Conservation (phyloP, 1,284 basidiomycete species). For the Ceraceosorus guamensis region DNA sequence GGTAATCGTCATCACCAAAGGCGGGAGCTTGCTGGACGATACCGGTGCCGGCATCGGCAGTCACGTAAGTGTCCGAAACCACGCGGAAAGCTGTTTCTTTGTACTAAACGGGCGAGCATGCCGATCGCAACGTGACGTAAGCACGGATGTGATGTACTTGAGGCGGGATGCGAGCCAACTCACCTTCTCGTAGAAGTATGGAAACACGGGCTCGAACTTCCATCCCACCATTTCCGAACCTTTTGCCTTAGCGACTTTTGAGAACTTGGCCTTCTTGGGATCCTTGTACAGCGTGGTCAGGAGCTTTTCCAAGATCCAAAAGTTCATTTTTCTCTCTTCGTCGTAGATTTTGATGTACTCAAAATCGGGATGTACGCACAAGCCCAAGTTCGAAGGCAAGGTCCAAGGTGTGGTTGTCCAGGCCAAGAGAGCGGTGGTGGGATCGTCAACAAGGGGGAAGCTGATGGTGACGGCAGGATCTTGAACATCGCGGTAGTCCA, state of each 20-base stretch:
- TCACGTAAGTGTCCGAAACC: slow-evolving; percentile 85
- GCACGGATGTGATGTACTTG: neutral
- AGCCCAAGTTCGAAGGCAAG: slow-evolving; percentile 83
- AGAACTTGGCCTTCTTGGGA: slow-evolving; percentile 93
- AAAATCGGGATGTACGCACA: slow-evolving; percentile 93
- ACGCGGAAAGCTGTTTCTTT: slow-evolving; percentile 88
- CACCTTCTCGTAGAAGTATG: slow-evolving; percentile 90
- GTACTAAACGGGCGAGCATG: slow-evolving; percentile 56
- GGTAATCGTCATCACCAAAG: slow-evolving; percentile 98
- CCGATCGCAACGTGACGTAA: neutral
- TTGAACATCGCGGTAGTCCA: slow-evolving; percentile 85
- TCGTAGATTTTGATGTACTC: slow-evolving; percentile 98
- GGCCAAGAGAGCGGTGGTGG: slow-evolving; percentile 79
- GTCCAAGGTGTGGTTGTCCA: slow-evolving; percentile 99
- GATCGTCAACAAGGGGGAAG: slow-evolving; percentile 88
- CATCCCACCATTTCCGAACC: slow-evolving; percentile 91
- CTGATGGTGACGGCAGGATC: slow-evolving; percentile 91
- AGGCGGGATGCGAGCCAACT: slow-evolving; percentile 8
- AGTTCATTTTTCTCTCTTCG: slow-evolving; percentile 76
- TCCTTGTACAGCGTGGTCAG: slow-evolving; percentile 91
- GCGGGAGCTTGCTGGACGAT: slow-evolving; percentile 98
- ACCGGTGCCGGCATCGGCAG: slow-evolving; percentile 86
- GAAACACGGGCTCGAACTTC: slow-evolving; percentile 91
- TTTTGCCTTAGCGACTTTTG: slow-evolving; percentile 73
- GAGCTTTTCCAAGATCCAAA: slow-evolving; percentile 83